Base-by-base conservation (phyloP, 371 early-diverging fungal genomes). In the Lichtheimia ornata region DNA sequence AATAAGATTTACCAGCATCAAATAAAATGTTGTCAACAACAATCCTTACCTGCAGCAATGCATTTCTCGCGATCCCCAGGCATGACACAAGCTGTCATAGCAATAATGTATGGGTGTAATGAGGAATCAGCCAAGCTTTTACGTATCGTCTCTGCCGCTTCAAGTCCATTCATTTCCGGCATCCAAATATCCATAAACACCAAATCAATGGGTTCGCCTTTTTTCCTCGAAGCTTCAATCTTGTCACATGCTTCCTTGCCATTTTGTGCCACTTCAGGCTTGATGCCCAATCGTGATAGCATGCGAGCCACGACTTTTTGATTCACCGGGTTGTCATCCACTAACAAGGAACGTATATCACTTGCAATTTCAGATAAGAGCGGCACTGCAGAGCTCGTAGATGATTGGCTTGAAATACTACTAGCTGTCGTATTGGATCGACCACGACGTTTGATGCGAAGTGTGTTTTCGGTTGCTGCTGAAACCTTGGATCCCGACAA, bases 131-230 rank as follows among this genome's bases (percentile, higher is more conserved):
- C 53, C 4, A 68, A 40, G 17, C 73, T 64, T 15, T 60, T 20
- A 7, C 82, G 76, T 24, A 83, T 82, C 22, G 75, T 77, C 17
- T 63, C 59, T 0, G 79, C 59, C 0, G 81, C 79, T 56, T 79
- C 81, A 25, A 82, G 53, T 0, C 84, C 84, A 43, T 81, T 80
- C 81, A 83, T 80, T 68, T 79, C 80, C 27, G 83, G 84, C 84
- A 83, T 82, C 77, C 76, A 80, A 12, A 82, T 62, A 50, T 83
- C 84, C 79, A 82, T 72, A 57, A 83, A 77, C 4, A 83, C 65
- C 22, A 83, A 51, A 30, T 83, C 79, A 47, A 69, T 76, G 0
- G 79, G 73, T 35, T 58, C 27, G 30, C 56, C 44, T 2, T 60
- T 44, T 41, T 49, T 14, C 11, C 9, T 35, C 2, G 67, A 53